phyloP scores from a whole-genome alignment of 108 stramenopile genomes.

The Conticribra guillardii region DNA sequence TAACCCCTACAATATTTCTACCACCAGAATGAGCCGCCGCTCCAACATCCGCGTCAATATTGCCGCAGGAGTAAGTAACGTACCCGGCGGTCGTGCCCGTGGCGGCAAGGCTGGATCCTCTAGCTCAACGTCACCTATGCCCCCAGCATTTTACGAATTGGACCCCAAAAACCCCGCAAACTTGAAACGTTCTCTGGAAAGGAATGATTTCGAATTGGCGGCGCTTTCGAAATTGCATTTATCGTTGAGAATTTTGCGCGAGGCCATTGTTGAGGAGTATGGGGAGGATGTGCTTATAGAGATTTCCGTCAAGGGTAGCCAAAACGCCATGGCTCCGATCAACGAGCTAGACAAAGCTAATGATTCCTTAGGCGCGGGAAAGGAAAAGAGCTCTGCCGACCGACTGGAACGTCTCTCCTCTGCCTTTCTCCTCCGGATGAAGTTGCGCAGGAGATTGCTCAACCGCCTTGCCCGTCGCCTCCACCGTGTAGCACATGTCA shows the following conservation, averaged over 20 bases:
- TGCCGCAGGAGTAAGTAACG: background rate
- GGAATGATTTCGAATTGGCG: slow-evolving; percentile 45
- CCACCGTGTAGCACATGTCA: slow-evolving; percentile 64
- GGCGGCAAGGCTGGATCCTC: slow-evolving; percentile 6
- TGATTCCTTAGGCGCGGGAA: background rate
- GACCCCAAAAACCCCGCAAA: slow-evolving; percentile 32
- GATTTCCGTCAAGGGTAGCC: slow-evolving; percentile 12
- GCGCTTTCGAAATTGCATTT: slow-evolving; percentile 36
- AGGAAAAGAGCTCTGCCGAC: slow-evolving; percentile 8
- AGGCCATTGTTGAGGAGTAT: slow-evolving; percentile 23
- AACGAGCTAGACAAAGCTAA: background rate
- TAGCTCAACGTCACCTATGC: slow-evolving; percentile 7
- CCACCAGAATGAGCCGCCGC: background rate
- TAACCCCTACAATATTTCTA: too few species aligned
- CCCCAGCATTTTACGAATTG: slow-evolving; percentile 2
- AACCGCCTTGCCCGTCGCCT: slow-evolving; percentile 76
- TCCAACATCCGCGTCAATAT: background rate
- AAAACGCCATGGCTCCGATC: background rate
- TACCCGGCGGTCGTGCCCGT: too few species aligned
- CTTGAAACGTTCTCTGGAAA: slow-evolving; percentile 24
- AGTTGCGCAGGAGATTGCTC: slow-evolving; percentile 69
- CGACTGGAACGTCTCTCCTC: slow-evolving; percentile 49
- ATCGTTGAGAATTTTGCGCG: slow-evolving; percentile 18
- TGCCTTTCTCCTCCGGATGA: slow-evolving; percentile 68
- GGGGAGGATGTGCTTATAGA: slow-evolving; percentile 42